A percentile compares a stretch with the other conserved stretches of the same genome.
phyloP scores from a whole-genome alignment of 768 basidiomycete genomes.

The Mycena rosella region DNA sequence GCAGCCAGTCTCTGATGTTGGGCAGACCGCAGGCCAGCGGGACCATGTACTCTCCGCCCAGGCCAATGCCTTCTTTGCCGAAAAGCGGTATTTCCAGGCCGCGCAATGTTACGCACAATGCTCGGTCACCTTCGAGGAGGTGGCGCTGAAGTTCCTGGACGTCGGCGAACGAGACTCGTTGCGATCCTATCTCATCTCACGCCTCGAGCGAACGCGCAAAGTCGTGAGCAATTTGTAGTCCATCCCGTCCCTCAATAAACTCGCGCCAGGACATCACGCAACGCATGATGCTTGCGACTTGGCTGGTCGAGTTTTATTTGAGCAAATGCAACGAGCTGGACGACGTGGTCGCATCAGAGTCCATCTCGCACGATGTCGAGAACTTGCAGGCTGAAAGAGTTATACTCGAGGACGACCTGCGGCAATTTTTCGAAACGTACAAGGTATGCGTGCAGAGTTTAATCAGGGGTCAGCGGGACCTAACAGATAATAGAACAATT shows the following conservation, averaged over 20 bases:
- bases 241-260: background rate
- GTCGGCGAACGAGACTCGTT: conserved; percentile 91
- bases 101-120: conserved; percentile 94
- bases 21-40: conserved; percentile 87
- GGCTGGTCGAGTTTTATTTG: conserved; percentile 97
- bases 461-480: background rate
- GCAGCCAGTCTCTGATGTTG: conserved; percentile 11
- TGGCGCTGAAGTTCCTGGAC: conserved; percentile 91
- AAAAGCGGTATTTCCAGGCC: conserved; percentile 89
- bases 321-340: conserved; percentile 97
- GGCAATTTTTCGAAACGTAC: conserved; percentile 94
- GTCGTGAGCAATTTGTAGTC: conserved; percentile 62
- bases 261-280: conserved; percentile 84
- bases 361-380: conserved; percentile 83
- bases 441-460: conserved; percentile 65
- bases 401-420: conserved; percentile 93
- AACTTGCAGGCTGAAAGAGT: conserved; percentile 84
- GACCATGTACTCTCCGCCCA: conserved; percentile 88
- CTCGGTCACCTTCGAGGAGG: conserved; percentile 91
- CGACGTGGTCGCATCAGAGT: conserved; percentile 91
- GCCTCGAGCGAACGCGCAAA: conserved; percentile 88
- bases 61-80: conserved; percentile 82
- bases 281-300: conserved; percentile 97
- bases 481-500: conserved; percentile 68
- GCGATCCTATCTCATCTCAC: conserved; percentile 88